phyloP scores from a whole-genome alignment of 805 yeast genomes.

The Isabelozyma rhagii region DNA sequence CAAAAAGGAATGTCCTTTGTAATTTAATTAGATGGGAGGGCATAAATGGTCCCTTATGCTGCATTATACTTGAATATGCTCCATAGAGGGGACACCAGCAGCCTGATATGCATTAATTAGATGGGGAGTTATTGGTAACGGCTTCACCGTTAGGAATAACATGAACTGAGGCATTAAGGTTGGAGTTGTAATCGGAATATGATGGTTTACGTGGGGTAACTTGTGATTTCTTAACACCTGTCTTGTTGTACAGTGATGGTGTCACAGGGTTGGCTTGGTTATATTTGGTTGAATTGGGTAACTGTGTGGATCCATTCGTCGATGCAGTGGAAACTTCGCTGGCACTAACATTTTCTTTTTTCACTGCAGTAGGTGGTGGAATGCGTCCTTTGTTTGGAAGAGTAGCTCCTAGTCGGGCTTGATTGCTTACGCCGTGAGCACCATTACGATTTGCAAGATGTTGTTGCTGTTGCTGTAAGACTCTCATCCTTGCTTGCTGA shows the following conservation, averaged over 20 bases:
- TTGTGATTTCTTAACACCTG: not conserved
- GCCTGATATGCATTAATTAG: not conserved
- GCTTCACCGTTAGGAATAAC: not conserved
- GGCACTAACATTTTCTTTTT: not conserved
- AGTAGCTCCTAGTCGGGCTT: not conserved
- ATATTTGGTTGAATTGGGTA: not conserved
- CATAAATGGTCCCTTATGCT: too few relatives aligned
- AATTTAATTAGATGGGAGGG: too few relatives aligned
- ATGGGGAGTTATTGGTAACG: not conserved
- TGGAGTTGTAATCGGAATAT: not conserved
- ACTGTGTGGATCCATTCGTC: not conserved
- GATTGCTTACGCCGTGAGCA: not conserved
- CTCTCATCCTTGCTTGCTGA: slow-evolving; percentile 50
- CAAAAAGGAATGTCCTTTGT: not conserved
- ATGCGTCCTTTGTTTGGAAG: not conserved
- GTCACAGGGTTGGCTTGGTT: not conserved
- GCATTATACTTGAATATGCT: too few relatives aligned
- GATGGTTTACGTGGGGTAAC: not conserved
- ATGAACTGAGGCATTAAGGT: not conserved
- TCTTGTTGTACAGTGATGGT: not conserved
- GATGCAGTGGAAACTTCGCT: not conserved
- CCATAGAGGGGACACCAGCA: too few relatives aligned
- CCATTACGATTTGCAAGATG: not conserved
- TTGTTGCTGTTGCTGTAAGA: slow-evolving; percentile 37
- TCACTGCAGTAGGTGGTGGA: not conserved